Percentiles rank a stretch among this genome's conserved stretches.
These are phyloP conservation scores for Stachybotrys elegans DNA, from an alignment of 2,329 filamentous ascomycete genomes.

Conservation along the genomic window DNA sequence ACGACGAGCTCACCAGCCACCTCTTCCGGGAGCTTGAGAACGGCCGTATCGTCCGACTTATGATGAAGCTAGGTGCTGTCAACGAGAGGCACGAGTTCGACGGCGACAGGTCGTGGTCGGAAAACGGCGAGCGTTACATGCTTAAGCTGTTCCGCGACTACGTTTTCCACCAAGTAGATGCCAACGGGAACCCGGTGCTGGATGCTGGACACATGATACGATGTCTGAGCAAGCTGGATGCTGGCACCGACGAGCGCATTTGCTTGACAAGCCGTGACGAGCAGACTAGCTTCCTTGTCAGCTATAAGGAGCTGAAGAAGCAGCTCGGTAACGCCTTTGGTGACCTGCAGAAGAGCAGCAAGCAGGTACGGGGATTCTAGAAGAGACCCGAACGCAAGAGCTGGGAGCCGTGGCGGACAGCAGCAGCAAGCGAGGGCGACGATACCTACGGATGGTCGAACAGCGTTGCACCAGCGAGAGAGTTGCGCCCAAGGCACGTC, in stretches of 20 bases:
- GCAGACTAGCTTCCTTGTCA: slow-evolving; percentile 81
- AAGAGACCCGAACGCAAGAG: slow-evolving; percentile 12
- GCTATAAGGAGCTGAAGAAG: slow-evolving; percentile 81
- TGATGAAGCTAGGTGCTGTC: slow-evolving; percentile 78
- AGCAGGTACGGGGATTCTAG: slow-evolving; percentile 31
- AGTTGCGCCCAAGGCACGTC: too few species aligned
- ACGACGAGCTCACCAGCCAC: slow-evolving; percentile 69
- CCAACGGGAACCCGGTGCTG: slow-evolving; percentile 73
- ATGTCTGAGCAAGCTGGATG: slow-evolving; percentile 88
- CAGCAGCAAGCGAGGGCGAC: too few species aligned
- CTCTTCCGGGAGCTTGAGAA: slow-evolving; percentile 85
- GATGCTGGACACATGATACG: slow-evolving; percentile 84
- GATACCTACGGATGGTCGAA: too few species aligned
- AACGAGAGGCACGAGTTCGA: slow-evolving; percentile 87
- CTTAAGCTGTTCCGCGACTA: slow-evolving; percentile 95
- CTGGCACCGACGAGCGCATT: slow-evolving; percentile 80
- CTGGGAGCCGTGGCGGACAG: slow-evolving; percentile 1
- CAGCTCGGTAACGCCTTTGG: slow-evolving; percentile 53
- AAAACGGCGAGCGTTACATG: slow-evolving; percentile 87
- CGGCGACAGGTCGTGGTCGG: slow-evolving; percentile 75
- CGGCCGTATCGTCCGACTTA: slow-evolving; percentile 72
- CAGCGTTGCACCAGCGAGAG: too few species aligned
- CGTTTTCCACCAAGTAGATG: slow-evolving; percentile 93
- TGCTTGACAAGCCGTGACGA: slow-evolving; percentile 85
- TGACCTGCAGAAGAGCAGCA: slow-evolving; percentile 48